A percentile compares a stretch with the other conserved stretches of the same genome.
phyloP scores from a whole-genome alignment of 1,284 basidiomycete species.

The Baeospora myosura region DNA sequence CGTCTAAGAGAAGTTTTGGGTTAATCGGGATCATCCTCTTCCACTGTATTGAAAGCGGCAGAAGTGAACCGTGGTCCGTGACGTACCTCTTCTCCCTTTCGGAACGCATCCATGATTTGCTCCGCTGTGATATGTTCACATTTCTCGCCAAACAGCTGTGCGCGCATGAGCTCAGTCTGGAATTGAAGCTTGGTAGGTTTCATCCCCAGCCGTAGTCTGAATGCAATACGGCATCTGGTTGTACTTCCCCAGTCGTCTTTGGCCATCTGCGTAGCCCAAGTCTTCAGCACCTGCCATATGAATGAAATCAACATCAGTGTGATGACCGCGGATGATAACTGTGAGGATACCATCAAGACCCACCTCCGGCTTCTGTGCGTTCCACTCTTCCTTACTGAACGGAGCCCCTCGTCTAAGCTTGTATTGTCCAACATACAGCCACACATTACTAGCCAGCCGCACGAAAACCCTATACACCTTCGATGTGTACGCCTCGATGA shows the following conservation, averaged over 20 bases:
- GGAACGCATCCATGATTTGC: slow-evolving; percentile 1
- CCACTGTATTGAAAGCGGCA: neutral
- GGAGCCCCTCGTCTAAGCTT: neutral
- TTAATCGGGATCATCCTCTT: neutral
- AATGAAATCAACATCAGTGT: neutral
- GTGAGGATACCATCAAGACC: neutral
- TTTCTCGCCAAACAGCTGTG: neutral
- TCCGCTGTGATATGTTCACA: neutral
- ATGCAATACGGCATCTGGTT: neutral
- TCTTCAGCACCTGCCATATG: neutral
- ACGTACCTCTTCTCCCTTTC: slow-evolving; percentile 1
- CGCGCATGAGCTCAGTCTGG: neutral
- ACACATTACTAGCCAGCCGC: neutral
- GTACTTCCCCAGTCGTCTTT: neutral
- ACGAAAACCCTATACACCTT: neutral
- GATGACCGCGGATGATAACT: neutral
- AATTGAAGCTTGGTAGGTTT: slow-evolving; percentile 4
- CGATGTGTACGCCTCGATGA: no score
- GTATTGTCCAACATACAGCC: neutral
- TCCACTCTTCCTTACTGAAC: neutral
- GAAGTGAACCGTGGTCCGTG: neutral
- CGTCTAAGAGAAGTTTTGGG: neutral
- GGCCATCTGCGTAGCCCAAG: neutral
- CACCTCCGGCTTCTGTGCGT: neutral
- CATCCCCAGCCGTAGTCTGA: neutral